Evolutionary conservation across 1,139 yeast genomes (phyloP), one percentile per base, ranked within the genome.

Genomic region (Hyphopichia pseudoburtonii): DNA sequence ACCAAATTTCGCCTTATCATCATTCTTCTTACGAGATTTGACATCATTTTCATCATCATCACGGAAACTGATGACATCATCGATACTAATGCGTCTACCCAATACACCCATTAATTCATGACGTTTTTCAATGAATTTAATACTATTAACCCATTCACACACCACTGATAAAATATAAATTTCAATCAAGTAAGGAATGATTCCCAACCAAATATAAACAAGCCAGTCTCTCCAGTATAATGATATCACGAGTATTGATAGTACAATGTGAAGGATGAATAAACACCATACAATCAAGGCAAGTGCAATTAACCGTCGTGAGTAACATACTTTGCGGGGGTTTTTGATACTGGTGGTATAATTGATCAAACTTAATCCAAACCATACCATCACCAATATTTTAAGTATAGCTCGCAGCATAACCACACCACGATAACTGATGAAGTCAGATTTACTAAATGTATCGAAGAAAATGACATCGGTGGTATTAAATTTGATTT

Each of bases 101-200:
- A 76, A 54, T 11, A 76, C 71, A 1, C 76, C 76, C 53, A 62
- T 62, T 32, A 72, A 55, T 42, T 76, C 80, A 28, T 56, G 52
- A 26, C 66, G 52, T 42, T 66, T 61, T 41, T 74, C 78, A 32
- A 74, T 49, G 17, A 64, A 54, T 38, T 66, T 54, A 18, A 74
- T 72, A 36, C 69, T 66, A 43, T 58, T 66, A 6, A 73, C 49
- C 81, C 80, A 76, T 52, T 76, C 80, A 80, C 80, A 76, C 1
- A 71, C 55, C 1, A 66, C 59, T 3, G 76, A 64, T 12, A 72
- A 52, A 10, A 70, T 45, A 21, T 68, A 62, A 18, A 73, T 55
- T 36, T 71, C 71, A 5, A 72, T 36, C 32, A 73, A 54, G 22
- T 47, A 48, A 0, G 73, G 69, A 3, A 73, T 40, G 17, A 64